Conservation (phyloP, 2,329 filamentous ascomycete genomes). For the Xylariales sp. region DNA sequence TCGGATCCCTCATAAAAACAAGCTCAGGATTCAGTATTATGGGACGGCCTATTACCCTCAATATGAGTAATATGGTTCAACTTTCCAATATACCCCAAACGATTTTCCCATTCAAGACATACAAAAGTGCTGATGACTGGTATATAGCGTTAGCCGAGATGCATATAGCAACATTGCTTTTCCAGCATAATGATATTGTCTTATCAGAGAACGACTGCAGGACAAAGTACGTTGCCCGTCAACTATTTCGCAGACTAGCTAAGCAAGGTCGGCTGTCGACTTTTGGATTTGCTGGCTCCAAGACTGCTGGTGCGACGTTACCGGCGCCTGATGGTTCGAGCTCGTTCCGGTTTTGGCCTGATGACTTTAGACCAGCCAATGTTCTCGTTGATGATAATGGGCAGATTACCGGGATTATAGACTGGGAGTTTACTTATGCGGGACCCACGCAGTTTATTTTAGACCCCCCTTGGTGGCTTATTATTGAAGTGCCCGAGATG, state of each 20-base stretch:
- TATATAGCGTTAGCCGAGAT: constrained; percentile 33
- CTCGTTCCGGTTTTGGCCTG: constrained; percentile 25
- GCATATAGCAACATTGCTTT: constrained; percentile 34
- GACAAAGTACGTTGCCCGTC: constrained; percentile 37
- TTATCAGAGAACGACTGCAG: constrained; percentile 32
- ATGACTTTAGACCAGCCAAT: constrained; percentile 31
- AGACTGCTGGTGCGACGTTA: constrained; percentile 2
- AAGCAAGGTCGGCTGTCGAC: constrained; percentile 20
- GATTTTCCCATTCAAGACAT: constrained; percentile 18
- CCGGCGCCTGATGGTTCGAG: constrained; percentile 13
- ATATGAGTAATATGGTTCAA: constrained; percentile 35
- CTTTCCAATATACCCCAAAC: constrained; percentile 15
- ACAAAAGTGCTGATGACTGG: constrained; percentile 30
- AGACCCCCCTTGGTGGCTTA: constrained; percentile 35
- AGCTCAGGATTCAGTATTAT: constrained; percentile 23
- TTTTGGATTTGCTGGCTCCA: constrained; percentile 21
- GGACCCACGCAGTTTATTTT: constrained; percentile 28
- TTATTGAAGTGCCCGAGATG: constrained; percentile 26
- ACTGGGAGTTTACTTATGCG: constrained; percentile 36
- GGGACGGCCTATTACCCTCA: constrained; percentile 33
- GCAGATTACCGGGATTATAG: constrained; percentile 29
- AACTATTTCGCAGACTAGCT: constrained; percentile 33
- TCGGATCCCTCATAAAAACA: constrained; percentile 32
- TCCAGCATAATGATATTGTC: constrained; percentile 36
- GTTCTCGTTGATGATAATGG: constrained; percentile 23